Percentiles rank a stretch among this genome's conserved stretches.
These are phyloP conservation scores for Microcyclosporella mali DNA, from an alignment of 2,329 filamentous ascomycete genomes.

Conservation along the genomic window DNA sequence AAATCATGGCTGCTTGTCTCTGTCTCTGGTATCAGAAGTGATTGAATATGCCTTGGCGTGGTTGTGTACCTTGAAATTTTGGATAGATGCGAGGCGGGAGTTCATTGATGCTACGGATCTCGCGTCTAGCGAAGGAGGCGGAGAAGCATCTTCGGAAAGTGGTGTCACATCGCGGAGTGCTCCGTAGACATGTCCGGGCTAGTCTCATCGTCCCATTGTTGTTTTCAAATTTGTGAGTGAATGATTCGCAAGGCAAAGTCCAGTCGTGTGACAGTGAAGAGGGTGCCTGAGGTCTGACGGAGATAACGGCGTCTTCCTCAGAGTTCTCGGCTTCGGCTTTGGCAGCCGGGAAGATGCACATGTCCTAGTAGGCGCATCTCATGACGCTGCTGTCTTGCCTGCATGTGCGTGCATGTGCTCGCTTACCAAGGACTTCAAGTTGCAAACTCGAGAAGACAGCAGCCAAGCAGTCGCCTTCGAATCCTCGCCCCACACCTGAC, in stretches of 20 bases:
- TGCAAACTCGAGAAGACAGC: no score
- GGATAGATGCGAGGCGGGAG: constrained; percentile 56
- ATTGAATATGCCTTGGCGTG: constrained; percentile 52
- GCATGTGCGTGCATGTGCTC: no score
- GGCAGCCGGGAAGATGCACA: no score
- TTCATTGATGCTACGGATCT: constrained; percentile 47
- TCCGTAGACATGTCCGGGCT: constrained; percentile 22
- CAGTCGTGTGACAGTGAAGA: no score
- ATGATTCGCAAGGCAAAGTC: no score
- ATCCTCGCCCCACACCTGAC: neutral
- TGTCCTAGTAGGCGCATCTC: no score
- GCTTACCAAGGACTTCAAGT: no score
- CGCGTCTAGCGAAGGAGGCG: constrained; percentile 38
- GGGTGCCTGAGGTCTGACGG: no score
- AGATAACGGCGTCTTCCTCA: no score
- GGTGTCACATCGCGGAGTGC: constrained; percentile 6
- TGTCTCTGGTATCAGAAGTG: constrained; percentile 29
- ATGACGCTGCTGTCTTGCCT: no score
- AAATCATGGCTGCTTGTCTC: constrained; percentile 55
- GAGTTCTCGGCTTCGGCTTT: no score
- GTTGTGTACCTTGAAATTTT: constrained; percentile 50
- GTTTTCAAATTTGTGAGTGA: neutral
- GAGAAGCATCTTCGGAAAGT: constrained; percentile 41
- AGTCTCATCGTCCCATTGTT: constrained; percentile 29
- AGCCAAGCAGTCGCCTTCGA: no score